Base-by-base conservation (phyloP, 2,329 filamentous ascomycete species). In the Coniochaeta ligniaria region DNA sequence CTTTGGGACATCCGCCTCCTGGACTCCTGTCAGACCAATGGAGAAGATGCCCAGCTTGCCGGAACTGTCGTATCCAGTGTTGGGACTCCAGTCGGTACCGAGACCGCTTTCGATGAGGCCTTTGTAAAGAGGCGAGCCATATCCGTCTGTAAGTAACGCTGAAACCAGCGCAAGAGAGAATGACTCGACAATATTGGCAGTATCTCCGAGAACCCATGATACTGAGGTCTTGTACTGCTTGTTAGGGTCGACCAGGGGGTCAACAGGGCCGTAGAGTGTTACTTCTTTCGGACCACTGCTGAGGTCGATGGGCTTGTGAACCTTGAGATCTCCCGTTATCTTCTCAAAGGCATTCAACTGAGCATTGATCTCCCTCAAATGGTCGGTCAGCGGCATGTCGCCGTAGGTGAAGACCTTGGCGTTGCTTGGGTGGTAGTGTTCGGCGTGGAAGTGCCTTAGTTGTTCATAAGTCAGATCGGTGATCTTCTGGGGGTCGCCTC, bases 391-490 rank as follows among this genome's bases (percentile, higher is more conserved):
- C 1, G 92, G 90, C 85, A 98, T 92, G 70, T 97, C 89, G 58
- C 95, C 95, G 67, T 99, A 99, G 0, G 95, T 97, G 69, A 98
- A 87, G 50, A 99, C 82, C 76, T 97, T 98, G 54, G 94, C 90
- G 74, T 99, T 99, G 76, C 92, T 98, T 0, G 95, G 95, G 73
- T 99, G 94, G 73, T 99, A 99, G 75, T 99, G 92, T 66, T 92
- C 86, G 50, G 88, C 88, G 66, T 98, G 96, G 73, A 96, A 99
- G 47, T 88, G 84, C 70, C 87, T 89, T 57, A 99, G 80, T 72
- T 97, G 91, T 68, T 94, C 86, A 74, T 97, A 93, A 0, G 93
- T 98, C 63, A 99, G 78, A 67, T 98, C 91, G 33, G 95, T 97
- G 68, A 99, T 99, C 74, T 94, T 96, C 70, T 95, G 89, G 0